Conservation (phyloP, 2,329 filamentous ascomycete genomes). For the Hirsutella rhossiliensis region DNA sequence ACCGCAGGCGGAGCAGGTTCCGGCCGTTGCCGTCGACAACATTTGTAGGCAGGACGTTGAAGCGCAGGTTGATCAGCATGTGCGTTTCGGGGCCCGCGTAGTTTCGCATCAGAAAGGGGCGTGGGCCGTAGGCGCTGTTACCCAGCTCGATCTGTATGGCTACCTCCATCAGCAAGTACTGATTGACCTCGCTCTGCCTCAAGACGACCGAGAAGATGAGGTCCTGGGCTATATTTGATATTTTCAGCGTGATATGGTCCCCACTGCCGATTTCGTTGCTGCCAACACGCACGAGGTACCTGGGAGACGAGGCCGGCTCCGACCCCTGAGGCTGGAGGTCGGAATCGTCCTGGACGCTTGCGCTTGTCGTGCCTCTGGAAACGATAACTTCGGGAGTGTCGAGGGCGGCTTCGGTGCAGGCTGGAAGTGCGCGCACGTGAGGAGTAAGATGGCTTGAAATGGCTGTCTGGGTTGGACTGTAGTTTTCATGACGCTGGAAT, state of each 20-base stretch:
- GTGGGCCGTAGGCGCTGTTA: background rate
- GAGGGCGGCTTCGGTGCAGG: background rate
- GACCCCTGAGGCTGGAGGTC: background rate
- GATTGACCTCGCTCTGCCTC: background rate
- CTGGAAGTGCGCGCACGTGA: background rate
- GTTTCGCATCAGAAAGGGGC: constrained; percentile 1
- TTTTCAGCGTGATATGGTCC: background rate
- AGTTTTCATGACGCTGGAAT: background rate
- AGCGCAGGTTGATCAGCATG: constrained; percentile 8
- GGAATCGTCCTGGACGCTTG: background rate
- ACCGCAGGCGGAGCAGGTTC: background rate
- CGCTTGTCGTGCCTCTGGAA: too few species aligned
- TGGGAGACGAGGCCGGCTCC: background rate
- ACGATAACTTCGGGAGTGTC: background rate
- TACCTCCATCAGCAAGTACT: constrained; percentile 4
- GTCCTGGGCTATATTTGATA: constrained; percentile 2
- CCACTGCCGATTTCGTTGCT: background rate
- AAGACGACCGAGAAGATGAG: constrained; percentile 5
- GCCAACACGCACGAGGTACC: background rate
- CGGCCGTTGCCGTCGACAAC: background rate
- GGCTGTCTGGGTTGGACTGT: background rate
- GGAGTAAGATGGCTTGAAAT: background rate
- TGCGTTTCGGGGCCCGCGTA: constrained; percentile 5
- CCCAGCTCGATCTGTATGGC: constrained; percentile 3
- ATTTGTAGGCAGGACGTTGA: constrained; percentile 4